Conservation (phyloP, 2,329 filamentous ascomycete genomes). For the Calonectria henricotiae region DNA sequence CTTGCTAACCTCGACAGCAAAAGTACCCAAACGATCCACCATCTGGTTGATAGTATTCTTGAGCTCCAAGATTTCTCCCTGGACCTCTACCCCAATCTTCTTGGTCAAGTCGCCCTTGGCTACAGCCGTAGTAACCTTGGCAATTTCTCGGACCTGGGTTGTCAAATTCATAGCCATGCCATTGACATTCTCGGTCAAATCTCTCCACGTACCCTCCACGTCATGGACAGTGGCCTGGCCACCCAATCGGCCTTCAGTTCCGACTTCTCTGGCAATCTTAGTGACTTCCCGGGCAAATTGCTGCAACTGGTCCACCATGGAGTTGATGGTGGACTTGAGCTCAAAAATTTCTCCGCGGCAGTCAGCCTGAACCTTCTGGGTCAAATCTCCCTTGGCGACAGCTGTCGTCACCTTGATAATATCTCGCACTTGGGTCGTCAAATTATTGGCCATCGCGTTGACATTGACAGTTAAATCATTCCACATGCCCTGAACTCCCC, state of each 20-base stretch:
- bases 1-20: constrained; percentile 96
- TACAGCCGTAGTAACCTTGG: constrained; percentile 95
- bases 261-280: constrained; percentile 95
- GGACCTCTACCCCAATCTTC: constrained; percentile 94
- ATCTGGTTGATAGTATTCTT: constrained; percentile 99
- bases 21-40: constrained; percentile 97
- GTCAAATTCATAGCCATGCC: constrained; percentile 99
- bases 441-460: constrained; percentile 90
- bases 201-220: constrained; percentile 97
- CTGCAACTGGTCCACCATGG: constrained; percentile 98
- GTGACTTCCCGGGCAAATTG: constrained; percentile 98
- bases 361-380: constrained; percentile 95
- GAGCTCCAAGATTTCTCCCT: constrained; percentile 93
- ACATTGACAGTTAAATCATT: constrained; percentile 90
- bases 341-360: constrained; percentile 93
- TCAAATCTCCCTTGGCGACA: constrained; percentile 88
- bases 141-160: constrained; percentile 97
- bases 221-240: constrained; percentile 97
- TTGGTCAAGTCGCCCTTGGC: constrained; percentile 94
- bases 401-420: constrained; percentile 88
- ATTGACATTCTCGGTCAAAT: constrained; percentile 96
- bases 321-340: constrained; percentile 98
- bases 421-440: constrained; percentile 92
- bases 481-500: constrained; percentile 91
- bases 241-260: constrained; percentile 93